phyloP scores from a whole-genome alignment of 352 stramenopile species.

The Pythium graminicola region DNA sequence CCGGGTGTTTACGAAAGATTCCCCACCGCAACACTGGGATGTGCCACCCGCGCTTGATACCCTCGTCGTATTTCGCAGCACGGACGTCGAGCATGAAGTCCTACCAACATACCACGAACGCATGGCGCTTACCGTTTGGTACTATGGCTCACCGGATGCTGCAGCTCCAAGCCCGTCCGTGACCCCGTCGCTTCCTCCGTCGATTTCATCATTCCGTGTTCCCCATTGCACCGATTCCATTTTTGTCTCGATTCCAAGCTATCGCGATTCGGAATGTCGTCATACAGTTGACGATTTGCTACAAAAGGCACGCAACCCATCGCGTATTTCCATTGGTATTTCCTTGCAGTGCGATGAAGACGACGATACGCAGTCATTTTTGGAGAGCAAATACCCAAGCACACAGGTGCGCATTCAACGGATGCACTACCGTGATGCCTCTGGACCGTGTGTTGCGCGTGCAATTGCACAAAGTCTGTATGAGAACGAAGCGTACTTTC shows the following conservation, averaged over 20 bases:
- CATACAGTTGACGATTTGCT: conserved; percentile 79
- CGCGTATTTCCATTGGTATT: conserved; percentile 79
- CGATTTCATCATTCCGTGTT: background rate
- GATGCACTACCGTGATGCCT: conserved; percentile 71
- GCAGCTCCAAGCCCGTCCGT: no score
- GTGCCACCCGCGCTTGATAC: conserved; percentile 79
- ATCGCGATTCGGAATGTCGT: conserved; percentile 86
- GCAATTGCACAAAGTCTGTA: conserved; percentile 73
- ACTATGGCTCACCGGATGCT: conserved; percentile 59
- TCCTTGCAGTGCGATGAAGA: conserved; percentile 77
- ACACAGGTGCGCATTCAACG: conserved; percentile 38
- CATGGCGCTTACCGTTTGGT: conserved; percentile 93
- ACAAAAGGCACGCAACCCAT: conserved; percentile 46
- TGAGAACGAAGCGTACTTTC: conserved; percentile 79
- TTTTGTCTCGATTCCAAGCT: conserved; percentile 93
- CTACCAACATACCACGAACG: conserved; percentile 74
- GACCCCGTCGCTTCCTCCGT: background rate
- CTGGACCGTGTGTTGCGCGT: conserved; percentile 88
- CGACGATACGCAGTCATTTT: conserved; percentile 34
- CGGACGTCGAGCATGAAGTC: conserved; percentile 88
- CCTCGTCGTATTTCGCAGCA: conserved; percentile 88
- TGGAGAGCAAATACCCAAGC: conserved; percentile 30
- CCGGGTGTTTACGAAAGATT: conserved; percentile 40
- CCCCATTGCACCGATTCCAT: conserved; percentile 39
- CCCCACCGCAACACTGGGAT: conserved; percentile 39